These are phyloP conservation scores for Aspergillus incahuasiensis DNA, from an alignment of 495 filamentous ascomycete genomes.

Conservation along the genomic window DNA sequence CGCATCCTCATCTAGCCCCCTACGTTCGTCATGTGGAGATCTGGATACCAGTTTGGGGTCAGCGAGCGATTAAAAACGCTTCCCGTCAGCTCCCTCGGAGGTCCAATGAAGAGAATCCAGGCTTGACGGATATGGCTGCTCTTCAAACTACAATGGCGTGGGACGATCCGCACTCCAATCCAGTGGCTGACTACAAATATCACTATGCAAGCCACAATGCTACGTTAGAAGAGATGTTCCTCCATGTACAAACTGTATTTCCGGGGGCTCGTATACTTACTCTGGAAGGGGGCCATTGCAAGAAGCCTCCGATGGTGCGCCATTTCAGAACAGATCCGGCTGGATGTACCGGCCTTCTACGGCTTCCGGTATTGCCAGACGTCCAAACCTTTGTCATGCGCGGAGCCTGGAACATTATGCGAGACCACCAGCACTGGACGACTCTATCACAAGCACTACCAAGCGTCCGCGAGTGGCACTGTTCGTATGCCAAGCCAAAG, in stretches of 20 bases:
- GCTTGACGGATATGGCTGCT: slow-evolving; percentile 40
- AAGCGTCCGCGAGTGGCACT: slow-evolving; percentile 64
- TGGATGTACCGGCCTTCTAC: slow-evolving; percentile 24
- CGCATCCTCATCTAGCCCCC: slow-evolving; percentile 51
- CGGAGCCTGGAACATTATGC: slow-evolving; percentile 71
- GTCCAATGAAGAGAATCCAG: slow-evolving; percentile 22
- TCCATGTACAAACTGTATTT: slow-evolving; percentile 52
- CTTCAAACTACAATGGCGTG: slow-evolving; percentile 23
- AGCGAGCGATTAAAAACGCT: slow-evolving; percentile 30
- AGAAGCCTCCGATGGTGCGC: slow-evolving; percentile 60
- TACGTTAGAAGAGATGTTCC: slow-evolving; percentile 62
- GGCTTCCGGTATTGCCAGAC: slow-evolving; percentile 37
- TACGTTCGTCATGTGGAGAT: slow-evolving; percentile 69
- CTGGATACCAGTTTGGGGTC: slow-evolving; percentile 69
- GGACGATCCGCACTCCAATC: slow-evolving; percentile 33
- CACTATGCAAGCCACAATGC: slow-evolving; percentile 53
- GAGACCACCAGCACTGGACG: slow-evolving; percentile 58
- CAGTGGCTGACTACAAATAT: slow-evolving; percentile 41
- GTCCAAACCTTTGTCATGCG: slow-evolving; percentile 63
- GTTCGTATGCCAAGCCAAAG: slow-evolving; percentile 64
- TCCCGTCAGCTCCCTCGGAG: slow-evolving; percentile 33
- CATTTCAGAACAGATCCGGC: slow-evolving; percentile 42
- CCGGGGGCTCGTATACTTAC: slow-evolving; percentile 59
- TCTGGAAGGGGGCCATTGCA: slow-evolving; percentile 71
- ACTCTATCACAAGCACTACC: slow-evolving; percentile 57